Conservation (phyloP, 1,284 basidiomycete species). For the Laetiporus sulphureus region DNA sequence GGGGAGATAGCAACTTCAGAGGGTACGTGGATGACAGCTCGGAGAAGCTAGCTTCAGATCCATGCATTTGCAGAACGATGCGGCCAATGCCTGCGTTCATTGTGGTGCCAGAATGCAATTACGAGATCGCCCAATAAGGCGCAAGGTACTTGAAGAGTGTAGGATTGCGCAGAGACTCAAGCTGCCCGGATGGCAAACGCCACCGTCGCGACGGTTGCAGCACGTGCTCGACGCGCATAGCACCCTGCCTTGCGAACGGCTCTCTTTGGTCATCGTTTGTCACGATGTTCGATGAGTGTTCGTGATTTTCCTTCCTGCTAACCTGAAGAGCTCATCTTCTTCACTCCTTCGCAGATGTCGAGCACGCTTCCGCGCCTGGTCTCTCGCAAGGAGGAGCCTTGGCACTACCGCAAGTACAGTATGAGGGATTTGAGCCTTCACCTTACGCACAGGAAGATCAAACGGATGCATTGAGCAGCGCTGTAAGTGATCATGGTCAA, state of each 20-base stretch:
- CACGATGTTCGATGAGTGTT: constrained; percentile 83
- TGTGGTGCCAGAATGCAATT: too few relatives aligned
- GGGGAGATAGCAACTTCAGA: constrained; percentile 83
- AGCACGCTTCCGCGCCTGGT: constrained; percentile 62
- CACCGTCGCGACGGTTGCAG: too few relatives aligned
- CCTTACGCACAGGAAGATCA: constrained; percentile 47
- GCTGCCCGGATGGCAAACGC: too few relatives aligned
- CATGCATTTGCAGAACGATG: constrained; percentile 46
- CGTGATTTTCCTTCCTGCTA: constrained; percentile 24
- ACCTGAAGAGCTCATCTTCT: neutral
- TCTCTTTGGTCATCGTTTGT: too few relatives aligned
- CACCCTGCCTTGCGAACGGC: too few relatives aligned
- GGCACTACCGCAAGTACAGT: constrained; percentile 57
- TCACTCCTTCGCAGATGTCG: constrained; percentile 55
- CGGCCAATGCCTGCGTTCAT: constrained; percentile 44
- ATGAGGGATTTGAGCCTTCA: constrained; percentile 82
- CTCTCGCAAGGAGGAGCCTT: constrained; percentile 32
- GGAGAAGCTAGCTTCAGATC: constrained; percentile 57
- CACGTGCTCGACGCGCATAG: too few relatives aligned
- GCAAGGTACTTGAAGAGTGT: too few relatives aligned
- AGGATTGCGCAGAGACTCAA: too few relatives aligned
- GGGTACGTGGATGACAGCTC: constrained; percentile 83
- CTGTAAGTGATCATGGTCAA: too few relatives aligned
- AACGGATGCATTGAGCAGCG: constrained; percentile 31
- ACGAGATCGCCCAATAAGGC: too few relatives aligned